Conservation (phyloP, 805 yeast genomes). For the Hermanozyma aechmeae region DNA sequence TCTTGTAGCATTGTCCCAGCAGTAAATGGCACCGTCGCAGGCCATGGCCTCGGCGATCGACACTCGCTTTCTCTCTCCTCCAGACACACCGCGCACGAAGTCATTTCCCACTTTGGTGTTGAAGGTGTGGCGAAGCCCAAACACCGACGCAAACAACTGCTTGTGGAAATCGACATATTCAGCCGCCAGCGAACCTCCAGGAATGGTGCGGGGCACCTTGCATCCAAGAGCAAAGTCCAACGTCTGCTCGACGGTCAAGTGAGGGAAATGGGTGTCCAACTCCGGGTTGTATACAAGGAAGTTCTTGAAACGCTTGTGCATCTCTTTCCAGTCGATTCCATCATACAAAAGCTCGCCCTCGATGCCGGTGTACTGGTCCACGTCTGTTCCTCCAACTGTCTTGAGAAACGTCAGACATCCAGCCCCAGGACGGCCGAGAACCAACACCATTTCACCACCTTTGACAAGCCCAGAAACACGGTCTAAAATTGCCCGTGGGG, state of each 20-base stretch:
- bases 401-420: slow-evolving; percentile 33
- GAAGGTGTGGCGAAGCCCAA: slow-evolving; percentile 21
- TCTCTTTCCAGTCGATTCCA: slow-evolving; percentile 49
- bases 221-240: slow-evolving; percentile 60
- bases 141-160: slow-evolving; percentile 20
- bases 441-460: slow-evolving; percentile 11
- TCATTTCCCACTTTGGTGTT: slow-evolving; percentile 24
- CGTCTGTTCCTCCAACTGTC: slow-evolving; percentile 19
- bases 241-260: slow-evolving; percentile 66
- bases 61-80: slow-evolving; percentile 25
- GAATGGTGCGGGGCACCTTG: slow-evolving; percentile 52
- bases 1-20: slow-evolving; percentile 26
- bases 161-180: slow-evolving; percentile 33
- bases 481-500: slow-evolving; percentile 6
- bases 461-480: slow-evolving; percentile 6
- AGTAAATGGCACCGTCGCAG: slow-evolving; percentile 13
- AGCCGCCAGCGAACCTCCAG: slow-evolving; percentile 35
- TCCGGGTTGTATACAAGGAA: slow-evolving; percentile 53
- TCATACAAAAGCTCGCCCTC: slow-evolving; percentile 42
- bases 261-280: slow-evolving; percentile 69
- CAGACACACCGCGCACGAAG: slow-evolving; percentile 35
- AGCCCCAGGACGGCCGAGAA: slow-evolving; percentile 27
- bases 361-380: slow-evolving; percentile 13
- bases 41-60: slow-evolving; percentile 21
- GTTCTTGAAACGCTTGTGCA: slow-evolving; percentile 48